A percentile compares a stretch with the other conserved stretches of the same genome.
These are phyloP conservation scores for Fusarium sublunatum DNA, from an alignment of 2,329 filamentous ascomycete genomes.

Conservation along the genomic window DNA sequence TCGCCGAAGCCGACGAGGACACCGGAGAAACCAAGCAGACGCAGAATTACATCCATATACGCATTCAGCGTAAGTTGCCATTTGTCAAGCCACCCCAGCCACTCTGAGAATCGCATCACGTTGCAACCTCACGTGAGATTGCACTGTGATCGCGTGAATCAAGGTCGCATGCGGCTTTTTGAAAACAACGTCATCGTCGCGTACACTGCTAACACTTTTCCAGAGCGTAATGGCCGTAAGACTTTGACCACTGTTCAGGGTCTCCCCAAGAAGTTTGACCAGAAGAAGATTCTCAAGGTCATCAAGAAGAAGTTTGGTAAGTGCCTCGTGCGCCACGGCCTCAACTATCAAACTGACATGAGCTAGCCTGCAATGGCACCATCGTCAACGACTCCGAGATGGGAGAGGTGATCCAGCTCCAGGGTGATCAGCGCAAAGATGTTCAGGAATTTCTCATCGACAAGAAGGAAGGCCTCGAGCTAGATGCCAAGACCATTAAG, in stretches of 20 bases:
- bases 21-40: slow-evolving; percentile 94
- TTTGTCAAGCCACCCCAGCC: slow-evolving; percentile 6
- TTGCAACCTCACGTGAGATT: slow-evolving; percentile 27
- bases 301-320: slow-evolving; percentile 99
- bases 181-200: neutral
- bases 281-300: slow-evolving; percentile 99
- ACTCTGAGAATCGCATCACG: slow-evolving; percentile 15
- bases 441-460: slow-evolving; percentile 97
- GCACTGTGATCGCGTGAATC: slow-evolving; percentile 8
- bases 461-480: slow-evolving; percentile 93
- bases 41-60: slow-evolving; percentile 99
- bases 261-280: slow-evolving; percentile 98
- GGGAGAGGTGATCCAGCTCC: slow-evolving; percentile 99
- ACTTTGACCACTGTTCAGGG: slow-evolving; percentile 99
- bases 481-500: slow-evolving; percentile 98
- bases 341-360: slow-evolving; percentile 5
- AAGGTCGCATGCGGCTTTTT: neutral
- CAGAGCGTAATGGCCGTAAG: slow-evolving; percentile 99
- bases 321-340: slow-evolving; percentile 45
- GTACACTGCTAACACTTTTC: slow-evolving; percentile 14
- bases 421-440: slow-evolving; percentile 99
- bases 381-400: slow-evolving; percentile 96
- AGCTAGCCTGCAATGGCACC: slow-evolving; percentile 97
- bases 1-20: slow-evolving; percentile 99
- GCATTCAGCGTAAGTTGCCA: slow-evolving; percentile 87